Evolutionary conservation across 148 eudicot species (phyloP), one percentile per base, ranked within the genome.

Genomic region (Linanthus parryae): DNA sequence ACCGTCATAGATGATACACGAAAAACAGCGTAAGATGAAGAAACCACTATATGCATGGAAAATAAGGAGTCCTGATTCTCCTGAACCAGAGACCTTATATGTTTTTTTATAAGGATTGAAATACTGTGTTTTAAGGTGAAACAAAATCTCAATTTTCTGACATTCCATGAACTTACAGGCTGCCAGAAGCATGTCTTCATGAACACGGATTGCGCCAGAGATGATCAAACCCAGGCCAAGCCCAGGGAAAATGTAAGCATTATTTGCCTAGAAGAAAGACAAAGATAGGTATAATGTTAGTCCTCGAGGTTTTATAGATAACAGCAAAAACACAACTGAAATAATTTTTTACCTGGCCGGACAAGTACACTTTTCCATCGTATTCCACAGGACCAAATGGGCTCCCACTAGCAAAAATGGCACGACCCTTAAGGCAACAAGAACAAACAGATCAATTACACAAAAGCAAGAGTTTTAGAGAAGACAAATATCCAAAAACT

Each of bases 231-330:
- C 99, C 52, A 94, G 84, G 58, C 99, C 99, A 37, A 94, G 58
- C 28, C 99, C 96, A 37, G 99, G 99, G 67, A 94, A 94, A 54
- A 94, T 88, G 77, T 94, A 94, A 2, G 98, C 98, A 54, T 92
- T 92, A 58, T 92, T 92, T 57, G 96, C 76, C 98, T 92, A 72
- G 57, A 65, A 7, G 17, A 58, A 20, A 60, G 41, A 14, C 62
- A 52, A 52, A 9, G 25, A 9, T 11, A 0, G 20, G 7, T 46
- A 3, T 20, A 15, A 61, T 42, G 50, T 75, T 36, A 62, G 63
- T 35, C 11, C 10, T 26, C 10, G 21, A 47, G 5, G 18, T 64
- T 21, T 47, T 8, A 3, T 34, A 14, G 14, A 48, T 21, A 27
- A 20, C 34, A 12, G 8, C 39, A 33, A 35, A 44, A 29, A 33